A percentile compares a stretch with the other conserved stretches of the same genome.
phyloP scores from a whole-genome alignment of 768 basidiomycete species.

The Suillus variegatus region DNA sequence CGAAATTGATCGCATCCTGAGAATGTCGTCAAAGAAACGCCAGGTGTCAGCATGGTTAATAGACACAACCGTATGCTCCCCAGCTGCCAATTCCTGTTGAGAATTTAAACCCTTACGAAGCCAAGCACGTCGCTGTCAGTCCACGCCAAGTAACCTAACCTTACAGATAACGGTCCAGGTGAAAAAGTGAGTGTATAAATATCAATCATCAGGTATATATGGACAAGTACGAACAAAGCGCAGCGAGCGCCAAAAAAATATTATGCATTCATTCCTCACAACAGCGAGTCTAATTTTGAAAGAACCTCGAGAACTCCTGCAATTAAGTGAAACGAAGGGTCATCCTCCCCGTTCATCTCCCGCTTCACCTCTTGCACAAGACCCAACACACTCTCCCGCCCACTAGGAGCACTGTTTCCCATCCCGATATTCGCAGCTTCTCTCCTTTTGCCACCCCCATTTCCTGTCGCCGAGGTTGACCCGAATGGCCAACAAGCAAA shows the following conservation, averaged over 20 bases:
- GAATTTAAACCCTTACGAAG: neutral
- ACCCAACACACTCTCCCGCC: constrained; percentile 71
- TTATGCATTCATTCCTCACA: constrained; percentile 21
- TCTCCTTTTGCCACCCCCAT: constrained; percentile 41
- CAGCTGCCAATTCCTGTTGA: neutral
- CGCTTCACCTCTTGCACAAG: constrained; percentile 72
- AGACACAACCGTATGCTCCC: neutral
- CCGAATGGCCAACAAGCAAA: constrained; percentile 92
- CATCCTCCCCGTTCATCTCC: constrained; percentile 73
- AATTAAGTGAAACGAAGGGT: constrained; percentile 86
- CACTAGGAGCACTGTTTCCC: constrained; percentile 51
- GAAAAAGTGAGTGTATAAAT: neutral
- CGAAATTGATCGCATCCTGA: constrained; percentile 2
- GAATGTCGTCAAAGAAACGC: constrained; percentile 11
- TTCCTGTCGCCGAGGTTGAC: constrained; percentile 34
- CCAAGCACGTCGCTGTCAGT: neutral
- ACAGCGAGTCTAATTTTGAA: constrained; percentile 80
- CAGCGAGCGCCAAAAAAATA: neutral
- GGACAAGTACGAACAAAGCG: neutral
- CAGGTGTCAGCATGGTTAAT: neutral
- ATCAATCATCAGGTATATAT: neutral
- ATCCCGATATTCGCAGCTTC: constrained; percentile 52
- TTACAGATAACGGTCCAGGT: no score
- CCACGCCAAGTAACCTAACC: neutral
- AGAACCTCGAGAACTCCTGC: constrained; percentile 93